These are phyloP conservation scores for Zygosaccharomyces bailii DNA, from an alignment of 805 yeast species.

Conservation along the genomic window DNA sequence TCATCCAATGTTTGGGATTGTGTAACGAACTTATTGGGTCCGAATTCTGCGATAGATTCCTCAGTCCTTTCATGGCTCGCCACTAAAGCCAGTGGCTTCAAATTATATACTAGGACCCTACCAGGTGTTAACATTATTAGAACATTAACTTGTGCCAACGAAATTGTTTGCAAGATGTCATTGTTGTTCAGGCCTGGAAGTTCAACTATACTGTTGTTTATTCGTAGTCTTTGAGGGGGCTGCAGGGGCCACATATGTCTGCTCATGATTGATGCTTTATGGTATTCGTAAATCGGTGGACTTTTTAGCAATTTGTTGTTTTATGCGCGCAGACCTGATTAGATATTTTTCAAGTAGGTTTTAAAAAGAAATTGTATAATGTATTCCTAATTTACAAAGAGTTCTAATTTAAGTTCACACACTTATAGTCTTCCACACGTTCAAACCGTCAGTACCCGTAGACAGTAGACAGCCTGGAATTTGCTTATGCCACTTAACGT, in stretches of 20 bases:
- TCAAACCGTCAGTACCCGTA: conserved; percentile 94
- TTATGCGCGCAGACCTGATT: background rate
- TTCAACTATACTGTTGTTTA: conserved; percentile 16
- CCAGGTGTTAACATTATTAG: conserved; percentile 29
- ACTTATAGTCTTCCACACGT: conserved; percentile 94
- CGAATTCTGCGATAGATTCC: conserved; percentile 32
- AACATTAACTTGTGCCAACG: conserved; percentile 29
- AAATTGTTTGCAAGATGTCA: conserved; percentile 25
- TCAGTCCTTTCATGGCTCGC: conserved; percentile 31
- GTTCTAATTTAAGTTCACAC: conserved; percentile 45
- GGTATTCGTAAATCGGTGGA: no score
- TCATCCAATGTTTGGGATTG: conserved; percentile 18
- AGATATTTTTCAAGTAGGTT: conserved; percentile 1
- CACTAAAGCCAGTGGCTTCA: conserved; percentile 35
- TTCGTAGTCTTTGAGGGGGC: conserved; percentile 28
- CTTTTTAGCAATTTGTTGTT: no score
- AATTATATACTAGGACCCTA: conserved; percentile 32
- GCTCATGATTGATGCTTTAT: conserved; percentile 4
- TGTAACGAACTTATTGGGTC: conserved; percentile 25
- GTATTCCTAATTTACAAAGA: conserved; percentile 8
- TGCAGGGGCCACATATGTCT: conserved; percentile 30
- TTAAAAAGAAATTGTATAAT: conserved; percentile 2
- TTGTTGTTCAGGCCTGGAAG: conserved; percentile 17
- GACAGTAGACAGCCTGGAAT: conserved; percentile 93
- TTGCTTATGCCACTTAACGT: conserved; percentile 96